phyloP scores from a whole-genome alignment of 139 green algal species.

The Axilococcus clingmanii region DNA sequence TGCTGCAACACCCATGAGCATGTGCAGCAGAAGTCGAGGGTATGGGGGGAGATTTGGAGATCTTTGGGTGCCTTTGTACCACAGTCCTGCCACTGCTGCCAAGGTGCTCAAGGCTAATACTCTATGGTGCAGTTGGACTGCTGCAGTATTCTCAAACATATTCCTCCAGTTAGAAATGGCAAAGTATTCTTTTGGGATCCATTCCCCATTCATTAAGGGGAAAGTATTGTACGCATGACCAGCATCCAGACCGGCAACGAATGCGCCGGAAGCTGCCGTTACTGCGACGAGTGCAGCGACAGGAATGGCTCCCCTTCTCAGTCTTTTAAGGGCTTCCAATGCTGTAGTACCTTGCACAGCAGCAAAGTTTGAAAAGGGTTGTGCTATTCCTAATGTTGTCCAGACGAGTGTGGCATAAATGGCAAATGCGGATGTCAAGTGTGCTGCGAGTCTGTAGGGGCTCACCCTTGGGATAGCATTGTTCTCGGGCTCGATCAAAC shows the following conservation, averaged over 20 bases:
- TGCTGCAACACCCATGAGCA: conserved; percentile 19
- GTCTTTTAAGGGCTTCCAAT: conserved; percentile 17
- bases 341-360: conserved; percentile 4
- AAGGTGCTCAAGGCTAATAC: conserved; percentile 72
- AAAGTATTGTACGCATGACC: conserved; percentile 96
- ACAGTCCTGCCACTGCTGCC: conserved; percentile 37
- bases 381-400: conserved; percentile 75
- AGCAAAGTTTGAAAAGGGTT: conserved; percentile 21
- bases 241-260: conserved; percentile 83
- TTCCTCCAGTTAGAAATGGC: conserved; percentile 51
- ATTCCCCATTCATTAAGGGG: conserved; percentile 82
- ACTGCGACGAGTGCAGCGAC: conserved; percentile 76
- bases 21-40: conserved; percentile 25
- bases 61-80: conserved; percentile 24
- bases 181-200: conserved; percentile 84
- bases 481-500: conserved; percentile 46
- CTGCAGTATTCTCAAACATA: conserved; percentile 94
- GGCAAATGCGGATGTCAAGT: conserved; percentile 89
- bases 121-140: conserved; percentile 84
- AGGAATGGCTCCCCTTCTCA: conserved; percentile 43
- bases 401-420: conserved; percentile 90
- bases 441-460: conserved; percentile 89
- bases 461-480: conserved; percentile 73
- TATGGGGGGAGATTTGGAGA: conserved; percentile 38
- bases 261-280: conserved; percentile 78